Base-by-base conservation (phyloP, 2,329 filamentous ascomycete species). In the Botrytis porri region DNA sequence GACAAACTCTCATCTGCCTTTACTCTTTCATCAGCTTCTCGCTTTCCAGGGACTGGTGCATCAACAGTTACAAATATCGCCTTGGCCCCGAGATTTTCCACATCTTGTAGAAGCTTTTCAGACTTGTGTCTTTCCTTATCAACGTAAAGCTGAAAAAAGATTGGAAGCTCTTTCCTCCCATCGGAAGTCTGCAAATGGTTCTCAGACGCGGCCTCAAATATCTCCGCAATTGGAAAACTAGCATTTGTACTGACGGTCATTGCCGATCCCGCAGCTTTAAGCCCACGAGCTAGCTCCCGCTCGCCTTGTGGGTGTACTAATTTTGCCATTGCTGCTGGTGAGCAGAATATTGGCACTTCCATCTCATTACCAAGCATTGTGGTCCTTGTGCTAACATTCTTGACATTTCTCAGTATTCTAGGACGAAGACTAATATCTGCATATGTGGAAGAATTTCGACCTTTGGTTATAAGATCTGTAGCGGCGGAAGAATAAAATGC, bases 401-500 rank as follows among this genome's bases (percentile, higher is more conserved):
- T 84, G 8, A 92, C 89, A 76, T 90, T 85, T 54, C 84, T 82
- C 70, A 91, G 81, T 41, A 89, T 84, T 32, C 88, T 84, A 0
- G 89, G 89, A 0, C 90, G 86, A 8, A 92, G 84, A 80, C 84
- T 84, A 75, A 92, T 89, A 39, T 84, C 81, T 59, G 84, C 82
- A 77, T 89, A 90, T 74, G 85, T 83, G 0, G 84, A 83, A 37
- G 82, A 84, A 79, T 92, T 92, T 67, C 85, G 84, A 35, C 82
- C 82, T 65, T 89, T 87, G 54, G 90, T 88, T 77, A 85, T 85
- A 35, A 94, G 85, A 82, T 98, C 90, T 9, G 89, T 91, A 18
- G 90, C 88, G 2, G 89, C 90, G 14, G 88, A 90, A 32, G 88
- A 90, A 78, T 90, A 88, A 78, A 92, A 92, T 0, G 90, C 90